Base-by-base conservation (phyloP, 805 yeast genomes). In the Schwanniomyces pseudopolymorphus region DNA sequence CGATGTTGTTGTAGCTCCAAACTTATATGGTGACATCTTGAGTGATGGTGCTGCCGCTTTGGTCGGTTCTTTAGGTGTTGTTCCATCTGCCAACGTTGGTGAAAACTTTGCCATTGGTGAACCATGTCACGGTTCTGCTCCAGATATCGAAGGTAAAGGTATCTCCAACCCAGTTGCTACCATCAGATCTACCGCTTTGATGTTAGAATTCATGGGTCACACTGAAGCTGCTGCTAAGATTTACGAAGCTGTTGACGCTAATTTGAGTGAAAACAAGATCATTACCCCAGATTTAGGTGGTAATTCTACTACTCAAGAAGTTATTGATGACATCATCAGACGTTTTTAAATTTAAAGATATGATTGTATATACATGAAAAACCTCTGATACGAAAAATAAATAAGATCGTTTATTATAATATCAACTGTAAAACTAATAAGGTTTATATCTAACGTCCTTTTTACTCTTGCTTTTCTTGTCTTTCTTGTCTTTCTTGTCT, bases 51-150 rank as follows among this genome's bases (percentile, higher is more conserved):
- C 98, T 46, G 98, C 98, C 56, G 97, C 98, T 13, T 79, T 91
- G 47, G 96, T 92, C 48, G 99, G 99, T 42, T 92, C 98, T 25
- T 80, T 94, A 54, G 99, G 99, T 64, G 96, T 94, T 47, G 97
- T 94, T 47, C 98, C 99, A 61, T 86, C 96, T 45, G 98, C 98
- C 50, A 94, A 94, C 63, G 99, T 94, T 53, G 99, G 99, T 61
- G 96, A 90, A 65, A 72, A 78, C 66, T 92, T 94, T 64, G 97
- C 95, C 53, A 89, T 94, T 64, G 99, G 99, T 67, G 99, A 94
- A 75, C 99, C 99, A 64, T 91, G 97, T 66, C 99, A 94, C 73
- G 99, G 99, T 51, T 88, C 96, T 46, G 99, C 99, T 45, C 99
- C 99, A 47, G 99, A 94, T 69, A 94, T 94, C 56, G 96, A 91